Conservation (phyloP, 805 yeast genomes). For the Schizosaccharomyces osmophilus region DNA sequence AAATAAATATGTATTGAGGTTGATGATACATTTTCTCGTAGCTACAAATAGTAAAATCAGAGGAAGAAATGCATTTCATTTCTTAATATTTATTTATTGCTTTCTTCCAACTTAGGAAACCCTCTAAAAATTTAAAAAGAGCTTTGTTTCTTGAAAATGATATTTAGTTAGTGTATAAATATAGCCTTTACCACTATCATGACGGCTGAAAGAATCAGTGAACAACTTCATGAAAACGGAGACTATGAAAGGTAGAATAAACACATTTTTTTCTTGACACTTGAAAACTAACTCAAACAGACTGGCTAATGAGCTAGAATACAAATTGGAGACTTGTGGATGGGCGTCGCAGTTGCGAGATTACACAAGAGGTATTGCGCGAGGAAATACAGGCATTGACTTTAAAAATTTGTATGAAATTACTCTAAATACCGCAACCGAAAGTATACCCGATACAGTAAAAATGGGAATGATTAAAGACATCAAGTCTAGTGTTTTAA, state of each 20-base stretch:
- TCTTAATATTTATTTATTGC: no score
- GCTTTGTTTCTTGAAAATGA: no score
- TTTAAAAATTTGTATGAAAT: neutral
- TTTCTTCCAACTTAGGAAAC: no score
- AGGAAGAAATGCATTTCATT: no score
- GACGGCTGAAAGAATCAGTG: neutral
- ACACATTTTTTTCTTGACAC: neutral
- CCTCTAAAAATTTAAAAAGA: no score
- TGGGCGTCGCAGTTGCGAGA: neutral
- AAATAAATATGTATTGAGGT: no score
- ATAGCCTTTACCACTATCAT: neutral
- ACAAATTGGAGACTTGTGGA: neutral
- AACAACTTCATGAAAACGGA: neutral
- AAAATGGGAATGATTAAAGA: neutral
- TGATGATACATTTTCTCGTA: no score
- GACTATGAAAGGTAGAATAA: neutral
- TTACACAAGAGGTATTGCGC: neutral
- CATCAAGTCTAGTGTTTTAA: neutral
- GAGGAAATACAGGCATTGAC: neutral
- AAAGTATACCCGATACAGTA: neutral
- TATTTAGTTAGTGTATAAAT: no score
- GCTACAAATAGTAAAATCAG: no score
- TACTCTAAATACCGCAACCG: neutral
- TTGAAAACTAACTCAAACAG: neutral
- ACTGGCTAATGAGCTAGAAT: neutral